phyloP scores from a whole-genome alignment of 2,329 filamentous ascomycete species.

The Fusarium armeniacum region DNA sequence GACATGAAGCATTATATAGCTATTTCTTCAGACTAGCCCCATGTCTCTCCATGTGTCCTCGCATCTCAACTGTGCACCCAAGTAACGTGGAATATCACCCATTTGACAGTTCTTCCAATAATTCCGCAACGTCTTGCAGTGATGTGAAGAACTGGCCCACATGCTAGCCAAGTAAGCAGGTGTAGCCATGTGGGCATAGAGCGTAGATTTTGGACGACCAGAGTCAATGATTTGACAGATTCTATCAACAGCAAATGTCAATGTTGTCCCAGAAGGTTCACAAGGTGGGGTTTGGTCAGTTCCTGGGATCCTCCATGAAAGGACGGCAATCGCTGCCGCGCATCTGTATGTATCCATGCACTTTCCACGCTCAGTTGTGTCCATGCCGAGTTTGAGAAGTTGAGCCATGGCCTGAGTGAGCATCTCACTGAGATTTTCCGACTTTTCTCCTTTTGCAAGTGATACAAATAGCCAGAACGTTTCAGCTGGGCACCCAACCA shows the following conservation, averaged over 20 bases:
- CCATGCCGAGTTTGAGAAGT: conserved; percentile 41
- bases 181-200: conserved; percentile 58
- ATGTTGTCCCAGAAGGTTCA: conserved; percentile 22
- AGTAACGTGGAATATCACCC: conserved; percentile 57
- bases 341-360: conserved; percentile 55
- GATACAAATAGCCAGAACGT: conserved; percentile 56
- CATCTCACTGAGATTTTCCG: conserved; percentile 3
- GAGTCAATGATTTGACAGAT: conserved; percentile 54
- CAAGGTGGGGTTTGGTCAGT: not conserved
- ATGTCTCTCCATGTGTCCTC: conserved; percentile 53
- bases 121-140: conserved; percentile 54
- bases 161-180: conserved; percentile 57
- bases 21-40: conserved; percentile 29
- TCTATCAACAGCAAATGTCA: conserved; percentile 53
- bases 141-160: conserved; percentile 50
- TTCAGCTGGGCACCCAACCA: conserved; percentile 57
- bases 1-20: not conserved
- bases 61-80: conserved; percentile 49
- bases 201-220: conserved; percentile 53
- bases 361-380: conserved; percentile 39
- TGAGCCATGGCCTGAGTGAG: conserved; percentile 49
- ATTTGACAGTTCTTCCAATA: conserved; percentile 58
- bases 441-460: conserved; percentile 48
- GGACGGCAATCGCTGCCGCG: conserved; percentile 54
- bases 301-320: conserved; percentile 19